Evolutionary conservation across 1,284 basidiomycete genomes (phyloP).

Genomic region (Microbotryum intermedium): DNA sequence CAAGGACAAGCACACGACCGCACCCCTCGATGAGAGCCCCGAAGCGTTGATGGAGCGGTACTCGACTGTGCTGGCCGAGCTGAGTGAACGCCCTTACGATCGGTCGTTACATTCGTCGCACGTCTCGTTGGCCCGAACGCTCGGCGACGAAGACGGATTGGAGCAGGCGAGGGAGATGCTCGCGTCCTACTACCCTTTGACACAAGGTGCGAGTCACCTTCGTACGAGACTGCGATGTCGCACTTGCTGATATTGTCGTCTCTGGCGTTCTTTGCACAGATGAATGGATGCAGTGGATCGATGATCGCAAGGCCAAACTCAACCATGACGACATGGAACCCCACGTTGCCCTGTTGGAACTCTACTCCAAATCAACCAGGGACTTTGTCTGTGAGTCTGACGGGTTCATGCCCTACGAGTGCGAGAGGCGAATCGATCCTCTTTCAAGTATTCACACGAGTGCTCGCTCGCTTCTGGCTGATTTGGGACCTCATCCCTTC

Average conservation of each 20-base stretch:
- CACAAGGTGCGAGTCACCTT: not conserved
- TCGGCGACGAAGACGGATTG: conserved; percentile 16
- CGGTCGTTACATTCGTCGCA: conserved; percentile 18
- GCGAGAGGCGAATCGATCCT: no score
- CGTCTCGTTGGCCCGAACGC: conserved; percentile 7
- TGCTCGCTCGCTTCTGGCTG: not conserved
- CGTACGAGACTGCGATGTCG: not conserved
- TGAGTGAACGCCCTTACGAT: conserved; percentile 14
- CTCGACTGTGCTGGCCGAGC: conserved; percentile 11
- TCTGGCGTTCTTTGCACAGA: conserved; percentile 1
- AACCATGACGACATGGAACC: conserved; percentile 8
- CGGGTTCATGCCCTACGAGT: no score
- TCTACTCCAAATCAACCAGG: conserved; percentile 21
- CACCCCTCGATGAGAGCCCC: not conserved
- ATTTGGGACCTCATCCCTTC: not conserved
- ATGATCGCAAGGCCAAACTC: conserved; percentile 10
- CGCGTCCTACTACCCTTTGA: conserved; percentile 8
- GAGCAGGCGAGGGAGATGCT: conserved; percentile 7
- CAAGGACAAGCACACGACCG: not conserved
- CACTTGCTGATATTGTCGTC: not conserved
- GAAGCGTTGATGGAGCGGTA: conserved; percentile 8
- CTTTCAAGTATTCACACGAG: no score
- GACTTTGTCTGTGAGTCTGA: conserved; percentile 23
- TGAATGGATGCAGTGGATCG: conserved; percentile 27
- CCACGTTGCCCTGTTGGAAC: conserved; percentile 25